Base-by-base conservation (phyloP, 2,329 filamentous ascomycete genomes). In the Alternaria dauci region DNA sequence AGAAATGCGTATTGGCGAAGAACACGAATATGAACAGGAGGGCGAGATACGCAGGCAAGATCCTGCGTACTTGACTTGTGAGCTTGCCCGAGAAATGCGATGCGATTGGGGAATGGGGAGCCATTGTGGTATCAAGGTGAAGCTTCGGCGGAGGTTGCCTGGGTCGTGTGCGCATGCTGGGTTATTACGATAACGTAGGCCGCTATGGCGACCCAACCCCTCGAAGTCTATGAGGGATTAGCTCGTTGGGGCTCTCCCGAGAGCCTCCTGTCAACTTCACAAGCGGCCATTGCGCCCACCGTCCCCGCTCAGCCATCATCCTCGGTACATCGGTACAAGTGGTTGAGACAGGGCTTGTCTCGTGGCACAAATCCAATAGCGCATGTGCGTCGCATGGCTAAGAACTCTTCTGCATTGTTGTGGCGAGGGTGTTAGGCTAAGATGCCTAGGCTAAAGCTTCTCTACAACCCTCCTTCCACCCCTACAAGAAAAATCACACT, bases 121-220 rank as follows among this genome's bases (percentile, higher is more conserved):
- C 69, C 74, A 77, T 78, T 51, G 59, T 72, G 52, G 67, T 72
- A 63, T 70, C 58, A 41, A 76, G 67, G 62, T 70, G 66, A 58
- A 78, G 74, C 68, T 75, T 74, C 59, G 74, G 73, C 56, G 73
- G 73, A 69, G 63, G 70, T 36, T 71, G 72, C 55, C 72, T 73
- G 58, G 60, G 65, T 44, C 69, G 67, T 67, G 71, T 71, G 70
- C 71, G 74, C 75, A 77, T 77, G 60, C 70, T 76, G 73, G 59
- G 63, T 71, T 75, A 71, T 73, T 66, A 72, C 63, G 63, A 61
- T 60, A 63, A 63, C 59, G 58, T 63, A 67, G 59, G 51, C 58
- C 52, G 14, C 55, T 52, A 51, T 43, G 50, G 60, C 63, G 59
- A 64, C 57, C 63, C 58, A 62, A 56, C 52, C 38, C 46, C 43